Evolutionary conservation across 23 red algal genomes (phyloP).

Genomic region (Agarophyton chilense): DNA sequence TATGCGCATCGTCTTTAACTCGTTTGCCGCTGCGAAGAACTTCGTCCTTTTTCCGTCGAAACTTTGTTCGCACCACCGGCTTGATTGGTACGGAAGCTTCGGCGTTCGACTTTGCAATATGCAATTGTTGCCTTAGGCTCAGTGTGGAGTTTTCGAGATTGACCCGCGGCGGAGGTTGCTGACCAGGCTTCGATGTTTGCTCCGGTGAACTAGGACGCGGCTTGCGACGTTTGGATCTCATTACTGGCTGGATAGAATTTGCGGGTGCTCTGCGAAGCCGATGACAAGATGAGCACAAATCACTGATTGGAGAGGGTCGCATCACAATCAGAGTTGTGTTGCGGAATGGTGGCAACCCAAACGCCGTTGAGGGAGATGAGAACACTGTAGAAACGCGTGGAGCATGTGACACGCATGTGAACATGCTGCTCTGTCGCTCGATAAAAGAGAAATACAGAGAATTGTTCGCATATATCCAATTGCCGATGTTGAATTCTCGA

Average conservation of each 20-base stretch:
- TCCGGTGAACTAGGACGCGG: not conserved
- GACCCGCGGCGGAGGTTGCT: not conserved
- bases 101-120: not conserved
- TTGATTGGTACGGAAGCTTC: not conserved
- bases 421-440: not conserved
- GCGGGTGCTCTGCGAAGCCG: not conserved
- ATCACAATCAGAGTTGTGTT: not conserved
- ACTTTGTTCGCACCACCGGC: constrained; percentile 36
- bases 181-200: not conserved
- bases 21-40: constrained; percentile 18
- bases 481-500: not conserved
- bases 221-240: constrained; percentile 24
- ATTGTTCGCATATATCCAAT: not conserved
- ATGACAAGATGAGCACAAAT: not conserved
- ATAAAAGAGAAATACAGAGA: not conserved
- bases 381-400: not conserved
- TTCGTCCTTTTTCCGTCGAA: constrained; percentile 41
- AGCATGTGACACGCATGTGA: not conserved
- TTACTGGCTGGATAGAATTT: not conserved
- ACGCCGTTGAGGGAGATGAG: not conserved
- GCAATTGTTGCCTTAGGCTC: constrained; percentile 21
- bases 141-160: constrained; percentile 28
- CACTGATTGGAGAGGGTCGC: not conserved
- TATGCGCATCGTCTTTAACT: not conserved
- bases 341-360: not conserved